Evolutionary conservation across 768 basidiomycete genomes (phyloP).

Genomic region (Pulveroboletus frians): DNA sequence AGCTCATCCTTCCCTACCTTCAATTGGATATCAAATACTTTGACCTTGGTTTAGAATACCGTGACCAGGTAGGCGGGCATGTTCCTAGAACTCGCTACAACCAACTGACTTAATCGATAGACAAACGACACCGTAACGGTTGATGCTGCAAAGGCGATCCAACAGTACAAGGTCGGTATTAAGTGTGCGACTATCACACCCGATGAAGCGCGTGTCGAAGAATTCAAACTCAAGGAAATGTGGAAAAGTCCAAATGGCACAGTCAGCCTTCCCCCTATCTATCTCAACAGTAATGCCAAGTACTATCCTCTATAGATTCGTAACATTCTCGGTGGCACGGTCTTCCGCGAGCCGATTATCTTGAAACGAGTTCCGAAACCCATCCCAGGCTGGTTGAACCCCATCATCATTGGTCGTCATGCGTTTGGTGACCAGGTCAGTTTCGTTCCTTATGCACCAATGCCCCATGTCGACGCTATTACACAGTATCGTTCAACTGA

Average conservation of each 20-base stretch:
- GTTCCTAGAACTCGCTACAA: neutral
- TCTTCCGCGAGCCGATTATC: conserved; percentile 98
- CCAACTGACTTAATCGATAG: conserved; percentile 34
- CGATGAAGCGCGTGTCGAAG: conserved; percentile 91
- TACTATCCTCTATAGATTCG: conserved; percentile 58
- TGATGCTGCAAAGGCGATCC: conserved; percentile 91
- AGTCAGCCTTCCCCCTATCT: conserved; percentile 37
- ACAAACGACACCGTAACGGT: conserved; percentile 92
- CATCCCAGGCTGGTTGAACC: conserved; percentile 94
- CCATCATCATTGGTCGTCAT: conserved; percentile 94
- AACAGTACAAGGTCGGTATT: conserved; percentile 93
- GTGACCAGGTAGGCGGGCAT: conserved; percentile 63
- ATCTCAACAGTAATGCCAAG: conserved; percentile 1
- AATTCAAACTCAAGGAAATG: conserved; percentile 99
- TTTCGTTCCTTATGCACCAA: conserved; percentile 7
- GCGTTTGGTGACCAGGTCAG: conserved; percentile 92
- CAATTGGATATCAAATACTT: conserved; percentile 97
- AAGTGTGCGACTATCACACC: conserved; percentile 99
- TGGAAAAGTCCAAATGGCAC: conserved; percentile 98
- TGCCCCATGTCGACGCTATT: conserved; percentile 2
- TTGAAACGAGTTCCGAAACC: conserved; percentile 86
- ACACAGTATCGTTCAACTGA: conserved; percentile 88
- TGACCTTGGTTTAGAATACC: conserved; percentile 91
- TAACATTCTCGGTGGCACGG: conserved; percentile 96
- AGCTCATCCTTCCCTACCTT: conserved; percentile 95